phyloP scores from a whole-genome alignment of 306 rosid genomes.

The Medicago ruthenica region DNA sequence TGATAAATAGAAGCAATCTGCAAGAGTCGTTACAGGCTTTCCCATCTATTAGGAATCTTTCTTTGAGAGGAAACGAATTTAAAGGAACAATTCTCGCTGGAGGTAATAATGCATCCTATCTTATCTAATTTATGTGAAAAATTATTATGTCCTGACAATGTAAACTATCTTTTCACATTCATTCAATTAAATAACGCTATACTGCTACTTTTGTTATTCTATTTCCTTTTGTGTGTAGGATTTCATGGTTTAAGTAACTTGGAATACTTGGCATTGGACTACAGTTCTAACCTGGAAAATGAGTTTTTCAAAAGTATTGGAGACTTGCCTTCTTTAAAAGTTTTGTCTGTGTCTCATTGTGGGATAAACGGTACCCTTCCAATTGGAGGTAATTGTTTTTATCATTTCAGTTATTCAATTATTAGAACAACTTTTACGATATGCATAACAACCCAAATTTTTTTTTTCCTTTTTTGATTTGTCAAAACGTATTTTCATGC shows the following conservation, averaged over 20 bases:
- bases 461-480: background rate
- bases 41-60: constrained; percentile 17
- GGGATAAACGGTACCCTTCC: constrained; percentile 9
- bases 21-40: constrained; percentile 20
- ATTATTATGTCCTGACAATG: too few relatives aligned
- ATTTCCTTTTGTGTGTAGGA: background rate
- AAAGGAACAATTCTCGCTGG: background rate
- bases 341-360: background rate
- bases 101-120: constrained; percentile 11
- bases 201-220: too few relatives aligned
- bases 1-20: constrained; percentile 10
- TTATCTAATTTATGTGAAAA: too few relatives aligned
- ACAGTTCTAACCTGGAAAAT: background rate
- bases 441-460: too few relatives aligned
- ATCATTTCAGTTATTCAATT: background rate
- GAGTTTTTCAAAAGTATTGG: constrained; percentile 32
- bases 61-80: background rate
- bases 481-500: background rate
- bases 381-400: background rate
- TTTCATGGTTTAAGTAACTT: constrained; percentile 16
- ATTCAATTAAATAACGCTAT: background rate
- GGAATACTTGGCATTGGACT: background rate
- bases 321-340: constrained; percentile 27
- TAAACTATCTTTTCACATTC: background rate
- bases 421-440: background rate